Evolutionary conservation across 176 grass and related monocot species (phyloP).

Genomic region (Carex myosuroides): DNA sequence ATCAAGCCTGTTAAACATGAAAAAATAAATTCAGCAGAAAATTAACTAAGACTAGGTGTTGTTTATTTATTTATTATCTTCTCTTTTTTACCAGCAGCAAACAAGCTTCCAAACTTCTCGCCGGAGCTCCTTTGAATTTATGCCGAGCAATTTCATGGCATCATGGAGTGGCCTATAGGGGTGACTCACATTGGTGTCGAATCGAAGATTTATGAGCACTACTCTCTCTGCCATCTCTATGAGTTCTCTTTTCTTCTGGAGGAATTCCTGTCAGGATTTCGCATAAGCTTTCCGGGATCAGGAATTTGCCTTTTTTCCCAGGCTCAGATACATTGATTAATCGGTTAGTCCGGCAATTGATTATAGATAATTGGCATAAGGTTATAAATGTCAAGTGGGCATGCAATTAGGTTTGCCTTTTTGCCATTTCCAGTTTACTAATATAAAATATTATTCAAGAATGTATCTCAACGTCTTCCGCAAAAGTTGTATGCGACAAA

Average conservation of each 20-base stretch:
- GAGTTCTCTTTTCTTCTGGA: slow-evolving; percentile 55
- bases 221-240: slow-evolving; percentile 57
- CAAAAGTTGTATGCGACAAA: background rate
- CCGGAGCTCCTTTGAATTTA: slow-evolving; percentile 49
- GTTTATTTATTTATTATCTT: background rate
- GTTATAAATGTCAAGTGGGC: slow-evolving; percentile 18
- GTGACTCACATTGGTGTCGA: slow-evolving; percentile 73
- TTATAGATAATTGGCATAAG: background rate
- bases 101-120: slow-evolving; percentile 88
- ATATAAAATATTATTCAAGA: background rate
- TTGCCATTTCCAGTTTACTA: background rate
- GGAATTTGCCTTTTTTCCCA: background rate
- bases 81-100: slow-evolving; percentile 51
- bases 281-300: background rate
- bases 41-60: background rate
- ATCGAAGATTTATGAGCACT: slow-evolving; percentile 62
- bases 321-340: background rate
- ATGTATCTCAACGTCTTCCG: background rate
- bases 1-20: slow-evolving; percentile 43
- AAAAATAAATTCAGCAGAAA: slow-evolving; percentile 22
- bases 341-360: background rate
- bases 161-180: slow-evolving; percentile 65
- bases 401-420: background rate
- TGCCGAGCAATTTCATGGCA: slow-evolving; percentile 55
- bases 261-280: slow-evolving; percentile 39